Evolutionary conservation across 2,329 filamentous ascomycete genomes (phyloP).

Genomic region (Nothophaeocryptopus gaeumannii): DNA sequence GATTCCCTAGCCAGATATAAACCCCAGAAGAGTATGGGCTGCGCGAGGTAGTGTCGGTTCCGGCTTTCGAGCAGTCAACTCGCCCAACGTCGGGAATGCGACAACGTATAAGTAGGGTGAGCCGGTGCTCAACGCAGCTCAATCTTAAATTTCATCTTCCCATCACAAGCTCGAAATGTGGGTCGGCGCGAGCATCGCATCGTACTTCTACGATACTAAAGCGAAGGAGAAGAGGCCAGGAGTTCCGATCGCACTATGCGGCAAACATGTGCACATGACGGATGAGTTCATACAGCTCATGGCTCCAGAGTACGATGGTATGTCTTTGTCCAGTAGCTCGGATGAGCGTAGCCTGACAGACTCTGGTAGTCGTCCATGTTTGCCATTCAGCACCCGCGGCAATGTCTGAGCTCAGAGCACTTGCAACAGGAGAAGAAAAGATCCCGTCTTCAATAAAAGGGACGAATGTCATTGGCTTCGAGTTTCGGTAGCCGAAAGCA

Average conservation of each 20-base stretch:
- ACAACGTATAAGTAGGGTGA: too few species aligned
- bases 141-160: too few species aligned
- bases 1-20: too few species aligned
- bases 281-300: slow-evolving; percentile 20
- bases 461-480: slow-evolving; percentile 16
- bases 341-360: not conserved
- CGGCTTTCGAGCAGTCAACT: too few species aligned
- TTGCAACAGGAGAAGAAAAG: slow-evolving; percentile 19
- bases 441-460: slow-evolving; percentile 23
- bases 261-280: slow-evolving; percentile 24
- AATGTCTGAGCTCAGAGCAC: slow-evolving; percentile 21
- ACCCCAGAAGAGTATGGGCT: too few species aligned
- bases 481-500: slow-evolving; percentile 19
- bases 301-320: slow-evolving; percentile 25
- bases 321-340: not conserved
- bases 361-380: slow-evolving; percentile 25
- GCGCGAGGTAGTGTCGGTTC: too few species aligned
- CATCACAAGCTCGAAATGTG: too few species aligned
- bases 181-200: too few species aligned
- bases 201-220: too few species aligned
- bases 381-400: slow-evolving; percentile 19
- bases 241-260: slow-evolving; percentile 25
- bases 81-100: too few species aligned
- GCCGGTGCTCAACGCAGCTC: too few species aligned
- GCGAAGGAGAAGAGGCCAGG: not conserved